These are phyloP conservation scores for Sphenostylis stenocarpa DNA, from an alignment of 306 rosid species.

Conservation along the genomic window DNA sequence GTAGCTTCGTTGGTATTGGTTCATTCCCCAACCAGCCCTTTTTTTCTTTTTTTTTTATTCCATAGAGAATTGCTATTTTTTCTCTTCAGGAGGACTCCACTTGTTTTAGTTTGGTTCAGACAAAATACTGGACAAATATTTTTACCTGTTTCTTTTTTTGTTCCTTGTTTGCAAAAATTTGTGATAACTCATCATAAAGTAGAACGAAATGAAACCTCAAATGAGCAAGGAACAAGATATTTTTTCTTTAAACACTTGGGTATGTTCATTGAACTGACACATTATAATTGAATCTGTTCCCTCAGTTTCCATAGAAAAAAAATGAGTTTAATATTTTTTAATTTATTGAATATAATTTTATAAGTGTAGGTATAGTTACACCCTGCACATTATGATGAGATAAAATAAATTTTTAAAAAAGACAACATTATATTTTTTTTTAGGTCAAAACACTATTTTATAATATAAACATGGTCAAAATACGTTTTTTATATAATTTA, in stretches of 20 bases:
- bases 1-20: constrained; percentile 28
- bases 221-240: not conserved
- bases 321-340: not conserved
- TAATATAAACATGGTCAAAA: too few species aligned
- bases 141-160: not conserved
- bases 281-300: not conserved
- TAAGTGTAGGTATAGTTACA: not conserved
- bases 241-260: not conserved
- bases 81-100: constrained; percentile 3
- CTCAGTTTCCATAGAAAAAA: not conserved
- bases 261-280: constrained; percentile 25
- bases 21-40: constrained; percentile 26
- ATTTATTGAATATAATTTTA: not conserved
- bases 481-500: not conserved
- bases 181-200: not conserved
- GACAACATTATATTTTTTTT: not conserved
- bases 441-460: not conserved
- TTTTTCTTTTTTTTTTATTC: not conserved
- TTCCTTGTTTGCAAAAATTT: not conserved
- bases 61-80: not conserved
- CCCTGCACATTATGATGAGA: not conserved
- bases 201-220: not conserved
- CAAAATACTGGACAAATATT: constrained; percentile 2
- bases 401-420: not conserved
- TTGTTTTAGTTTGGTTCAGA: constrained; percentile 2